Conservation (phyloP, 257 asterid species). For the Fraxinus quadrangulata region DNA sequence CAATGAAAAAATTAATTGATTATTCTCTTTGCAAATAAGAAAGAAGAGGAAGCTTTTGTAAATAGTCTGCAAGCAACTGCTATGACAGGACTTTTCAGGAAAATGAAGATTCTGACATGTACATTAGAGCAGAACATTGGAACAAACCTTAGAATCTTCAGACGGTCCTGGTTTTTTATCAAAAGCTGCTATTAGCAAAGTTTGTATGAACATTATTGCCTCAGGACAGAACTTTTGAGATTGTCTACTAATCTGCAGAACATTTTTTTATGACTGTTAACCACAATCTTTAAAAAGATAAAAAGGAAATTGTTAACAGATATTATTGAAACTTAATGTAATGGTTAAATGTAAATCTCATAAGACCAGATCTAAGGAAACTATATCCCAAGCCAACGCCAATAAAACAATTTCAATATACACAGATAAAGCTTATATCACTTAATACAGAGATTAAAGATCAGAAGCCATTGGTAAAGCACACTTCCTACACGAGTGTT, state of each 20-base stretch:
- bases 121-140: not conserved
- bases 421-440: not conserved
- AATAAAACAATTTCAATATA: not conserved
- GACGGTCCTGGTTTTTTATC: constrained; percentile 37
- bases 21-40: not conserved
- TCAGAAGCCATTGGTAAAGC: too few relatives aligned
- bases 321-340: not conserved
- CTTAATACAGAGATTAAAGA: not conserved
- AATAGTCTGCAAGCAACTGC: constrained; percentile 4
- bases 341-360: not conserved
- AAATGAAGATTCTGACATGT: constrained; percentile 14
- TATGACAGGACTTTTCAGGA: not conserved
- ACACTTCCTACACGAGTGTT: too few relatives aligned
- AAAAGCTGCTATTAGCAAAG: constrained; percentile 71
- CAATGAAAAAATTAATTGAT: constrained; percentile 19
- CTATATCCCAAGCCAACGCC: not conserved
- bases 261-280: constrained; percentile 14
- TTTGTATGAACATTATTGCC: constrained; percentile 69
- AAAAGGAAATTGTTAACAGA: constrained; percentile 1
- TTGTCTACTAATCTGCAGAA: constrained; percentile 60
- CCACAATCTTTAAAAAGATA: constrained; percentile 3
- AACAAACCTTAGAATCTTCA: constrained; percentile 69
- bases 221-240: constrained; percentile 81
- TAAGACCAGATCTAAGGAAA: not conserved
- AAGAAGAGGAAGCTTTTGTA: not conserved